Evolutionary conservation across 495 filamentous ascomycete species (phyloP).

Genomic region (Podospora sp.): DNA sequence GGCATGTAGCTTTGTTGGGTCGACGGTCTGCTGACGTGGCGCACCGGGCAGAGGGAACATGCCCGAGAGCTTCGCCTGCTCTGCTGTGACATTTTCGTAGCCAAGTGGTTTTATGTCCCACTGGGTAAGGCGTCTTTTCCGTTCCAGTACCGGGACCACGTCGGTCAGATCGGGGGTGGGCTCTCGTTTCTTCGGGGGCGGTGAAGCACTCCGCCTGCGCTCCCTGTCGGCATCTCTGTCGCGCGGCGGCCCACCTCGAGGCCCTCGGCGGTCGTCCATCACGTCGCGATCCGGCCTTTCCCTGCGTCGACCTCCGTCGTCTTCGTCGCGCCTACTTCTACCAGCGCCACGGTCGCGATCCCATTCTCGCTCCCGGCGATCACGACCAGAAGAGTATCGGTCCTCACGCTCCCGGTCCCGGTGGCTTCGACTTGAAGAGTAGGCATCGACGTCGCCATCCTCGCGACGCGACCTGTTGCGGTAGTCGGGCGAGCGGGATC

Average conservation of each 20-base stretch:
- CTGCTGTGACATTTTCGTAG: slow-evolving; percentile 97
- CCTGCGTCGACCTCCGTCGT: slow-evolving; percentile 62
- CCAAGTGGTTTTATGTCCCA: slow-evolving; percentile 99
- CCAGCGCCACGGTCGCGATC: slow-evolving; percentile 66
- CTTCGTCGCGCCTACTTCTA: slow-evolving; percentile 60
- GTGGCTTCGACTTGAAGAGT: slow-evolving; percentile 87
- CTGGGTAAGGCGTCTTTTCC: slow-evolving; percentile 89
- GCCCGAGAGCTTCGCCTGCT: slow-evolving; percentile 98
- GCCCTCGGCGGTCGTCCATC: slow-evolving; percentile 54
- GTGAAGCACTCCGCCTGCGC: slow-evolving; percentile 74
- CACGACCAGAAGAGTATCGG: slow-evolving; percentile 67
- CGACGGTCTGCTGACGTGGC: slow-evolving; percentile 94
- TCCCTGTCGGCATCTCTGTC: slow-evolving; percentile 59
- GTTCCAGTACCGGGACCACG: slow-evolving; percentile 71
- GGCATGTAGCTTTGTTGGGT: slow-evolving; percentile 89
- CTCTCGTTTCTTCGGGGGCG: slow-evolving; percentile 86
- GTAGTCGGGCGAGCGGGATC: slow-evolving; percentile 74
- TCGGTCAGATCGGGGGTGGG: slow-evolving; percentile 94
- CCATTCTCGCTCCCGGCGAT: slow-evolving; percentile 62
- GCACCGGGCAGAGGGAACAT: slow-evolving; percentile 99
- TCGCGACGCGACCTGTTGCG: slow-evolving; percentile 59
- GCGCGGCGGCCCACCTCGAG: slow-evolving; percentile 25
- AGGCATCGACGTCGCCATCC: slow-evolving; percentile 77
- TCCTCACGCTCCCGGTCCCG: slow-evolving; percentile 90
- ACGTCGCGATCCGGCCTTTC: slow-evolving; percentile 49